Evolutionary conservation across 2,329 filamentous ascomycete species (phyloP), one percentile per base, ranked within the genome.

Genomic region (Colletotrichum euphorbiae): DNA sequence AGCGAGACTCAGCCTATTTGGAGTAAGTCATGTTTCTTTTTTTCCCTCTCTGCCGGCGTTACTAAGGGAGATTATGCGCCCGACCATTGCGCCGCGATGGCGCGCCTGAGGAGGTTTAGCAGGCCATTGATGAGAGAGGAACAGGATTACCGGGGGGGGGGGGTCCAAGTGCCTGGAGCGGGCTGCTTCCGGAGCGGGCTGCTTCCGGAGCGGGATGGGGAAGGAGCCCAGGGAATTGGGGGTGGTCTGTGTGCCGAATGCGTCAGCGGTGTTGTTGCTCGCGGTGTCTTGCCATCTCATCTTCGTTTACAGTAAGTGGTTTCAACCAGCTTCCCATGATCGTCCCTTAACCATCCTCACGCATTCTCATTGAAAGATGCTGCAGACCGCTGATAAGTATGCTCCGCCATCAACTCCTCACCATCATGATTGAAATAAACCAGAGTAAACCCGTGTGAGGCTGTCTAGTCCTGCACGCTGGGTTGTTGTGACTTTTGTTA

Each of bases 91-190:
- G 63, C 50, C 58, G 63, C 58, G 64, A 67, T 56, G 59, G 61
- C 59, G 62, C 21, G 50, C 56, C 56, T 48, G 55, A 42, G 46
- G 58, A 42, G 58, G 50, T 61, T 42, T 62, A 60, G 42, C 60
- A 28, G 19, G 40, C 38, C 48, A 28, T 38, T 38, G 2, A 17
- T 24, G 15, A 12, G 17, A 24, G 36, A 67, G 64, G 64, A 67
- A 67, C 42, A 24, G 48, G 57, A 45, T 31, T 67, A 67, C 59
- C 64, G 59, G 56, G n/a, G n/a, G n/a, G n/a, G n/a, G n/a, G n/a
- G 31, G 56, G 17, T 17, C 43, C 56, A 50, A 28, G 56, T 33
- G 33, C 17, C 21, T 21, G 42, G 33, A 52, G 12, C 52, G 38
- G 15, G 31, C 28, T 51, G 61, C 42, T 28, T 15, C n/a, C n/a